Evolutionary conservation across 1,284 basidiomycete species (phyloP).

Genomic region (Irpex sp.): DNA sequence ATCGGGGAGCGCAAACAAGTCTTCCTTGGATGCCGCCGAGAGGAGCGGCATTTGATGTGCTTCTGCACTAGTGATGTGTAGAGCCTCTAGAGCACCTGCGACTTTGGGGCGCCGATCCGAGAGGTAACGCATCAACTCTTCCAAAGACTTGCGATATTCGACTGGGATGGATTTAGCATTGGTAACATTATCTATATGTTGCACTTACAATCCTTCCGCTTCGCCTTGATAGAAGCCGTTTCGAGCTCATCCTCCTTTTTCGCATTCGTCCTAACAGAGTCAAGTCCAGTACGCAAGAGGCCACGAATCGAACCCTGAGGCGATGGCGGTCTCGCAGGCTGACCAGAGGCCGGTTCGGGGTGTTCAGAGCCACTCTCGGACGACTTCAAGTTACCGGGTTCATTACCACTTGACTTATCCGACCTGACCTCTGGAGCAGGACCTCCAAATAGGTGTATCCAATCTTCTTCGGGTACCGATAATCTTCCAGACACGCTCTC

Average conservation of each 20-base stretch:
- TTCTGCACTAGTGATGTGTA: conserved; percentile 69
- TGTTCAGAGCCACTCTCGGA: conserved; percentile 19
- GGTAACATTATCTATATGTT: background rate
- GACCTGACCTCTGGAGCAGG: conserved; percentile 33
- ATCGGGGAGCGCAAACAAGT: conserved; percentile 74
- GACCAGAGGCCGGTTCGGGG: conserved; percentile 14
- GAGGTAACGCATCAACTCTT: conserved; percentile 70
- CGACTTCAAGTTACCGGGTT: conserved; percentile 9
- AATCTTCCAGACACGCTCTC: conserved; percentile 79
- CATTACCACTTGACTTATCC: conserved; percentile 21
- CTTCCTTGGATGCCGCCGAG: conserved; percentile 65
- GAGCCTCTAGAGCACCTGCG: conserved; percentile 64
- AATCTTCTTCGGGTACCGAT: conserved; percentile 63
- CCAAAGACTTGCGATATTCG: conserved; percentile 59
- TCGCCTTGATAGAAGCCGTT: conserved; percentile 46
- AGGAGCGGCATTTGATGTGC: conserved; percentile 61
- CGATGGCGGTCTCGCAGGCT: conserved; percentile 29
- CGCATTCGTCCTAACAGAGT: conserved; percentile 41
- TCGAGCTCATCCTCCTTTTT: conserved; percentile 53
- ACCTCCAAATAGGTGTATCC: conserved; percentile 88
- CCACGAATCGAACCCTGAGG: conserved; percentile 48
- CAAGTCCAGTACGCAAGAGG: conserved; percentile 49
- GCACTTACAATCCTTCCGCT: conserved; percentile 32
- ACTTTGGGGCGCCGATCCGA: conserved; percentile 86
- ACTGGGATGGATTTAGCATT: conserved; percentile 34